Percentiles rank a stretch among this genome's conserved stretches.
These are phyloP conservation scores for Hypoxylon crocopeplum DNA, from an alignment of 495 filamentous ascomycete species.

Conservation along the genomic window DNA sequence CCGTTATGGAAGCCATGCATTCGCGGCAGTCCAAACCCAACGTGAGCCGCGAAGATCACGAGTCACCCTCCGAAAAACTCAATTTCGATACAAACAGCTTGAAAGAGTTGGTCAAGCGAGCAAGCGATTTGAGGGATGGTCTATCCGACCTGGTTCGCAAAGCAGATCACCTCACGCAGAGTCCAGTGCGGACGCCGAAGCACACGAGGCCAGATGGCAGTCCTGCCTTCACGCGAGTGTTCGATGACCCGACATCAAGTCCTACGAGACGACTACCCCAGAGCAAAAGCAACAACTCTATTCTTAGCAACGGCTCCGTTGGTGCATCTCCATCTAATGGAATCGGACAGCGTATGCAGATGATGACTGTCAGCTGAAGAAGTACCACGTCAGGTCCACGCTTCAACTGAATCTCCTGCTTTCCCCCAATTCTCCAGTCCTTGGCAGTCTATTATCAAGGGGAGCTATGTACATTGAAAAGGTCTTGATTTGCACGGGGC, in stretches of 20 bases:
- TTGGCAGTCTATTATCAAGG: conserved; percentile 17
- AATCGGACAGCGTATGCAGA: conserved; percentile 65
- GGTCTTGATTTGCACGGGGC: conserved; percentile 42
- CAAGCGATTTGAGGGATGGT: conserved; percentile 74
- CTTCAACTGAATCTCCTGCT: background rate
- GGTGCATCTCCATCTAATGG: conserved; percentile 57
- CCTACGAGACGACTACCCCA: conserved; percentile 54
- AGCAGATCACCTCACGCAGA: conserved; percentile 75
- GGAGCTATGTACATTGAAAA: conserved; percentile 41
- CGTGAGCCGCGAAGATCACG: conserved; percentile 45
- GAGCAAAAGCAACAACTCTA: conserved; percentile 59
- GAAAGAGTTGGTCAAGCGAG: conserved; percentile 83
- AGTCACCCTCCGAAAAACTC: conserved; percentile 71
- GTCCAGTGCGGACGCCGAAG: conserved; percentile 60
- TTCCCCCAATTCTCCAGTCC: background rate
- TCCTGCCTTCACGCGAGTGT: conserved; percentile 68
- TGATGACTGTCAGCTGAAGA: conserved; percentile 69
- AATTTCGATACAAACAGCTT: conserved; percentile 92
- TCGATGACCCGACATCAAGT: conserved; percentile 61
- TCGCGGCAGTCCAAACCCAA: conserved; percentile 61
- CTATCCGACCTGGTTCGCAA: conserved; percentile 79
- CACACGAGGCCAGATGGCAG: conserved; percentile 56
- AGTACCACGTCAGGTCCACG: background rate
- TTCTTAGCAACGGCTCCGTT: conserved; percentile 55
- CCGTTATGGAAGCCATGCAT: conserved; percentile 85